Evolutionary conservation across 805 yeast species (phyloP), one percentile per base, ranked within the genome.

Genomic region (Saccharomycopsis sp.): DNA sequence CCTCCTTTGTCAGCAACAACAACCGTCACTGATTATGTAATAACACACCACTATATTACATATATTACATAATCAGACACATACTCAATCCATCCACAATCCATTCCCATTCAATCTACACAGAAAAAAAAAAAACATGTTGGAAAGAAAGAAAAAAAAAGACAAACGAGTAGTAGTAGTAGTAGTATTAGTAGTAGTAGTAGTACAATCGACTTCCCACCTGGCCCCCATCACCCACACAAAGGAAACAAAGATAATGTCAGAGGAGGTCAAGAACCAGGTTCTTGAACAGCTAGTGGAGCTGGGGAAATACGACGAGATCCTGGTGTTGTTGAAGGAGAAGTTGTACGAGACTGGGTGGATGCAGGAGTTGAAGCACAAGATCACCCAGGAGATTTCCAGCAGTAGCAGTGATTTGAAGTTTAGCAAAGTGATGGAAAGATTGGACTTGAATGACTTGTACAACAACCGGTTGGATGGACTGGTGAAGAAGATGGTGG

Each of bases 221-320:
- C n/a, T n/a, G n/a, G n/a, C n/a, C n/a, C n/a, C 39, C 62, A 51
- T 13, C 51, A 46, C 37, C 22, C 40, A 15, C 33, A 45, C 43
- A 23, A 54, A 50, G 33, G 58, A 55, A 33, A 57, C 77, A 36
- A 72, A 71, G n/a, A n/a, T n/a, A n/a, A n/a, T n/a, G n/a, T n/a
- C n/a, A n/a, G n/a, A n/a, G n/a, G n/a, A n/a, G n/a, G n/a, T 25
- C 27, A 25, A 25, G 56, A 66, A 76, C 6, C 75, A 77, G 52
- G 80, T 85, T 34, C 85, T 81, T 51, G 74, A 74, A 43, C 77
- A 76, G 52, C 68, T 86, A 29, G 75, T 85, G 3, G 70, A 77
- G 22, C 72, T 85, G 21, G 96, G 95, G 0, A 82, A 80, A 59
- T 86, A 86, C 58, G 89, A 82, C 46, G 68, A 70, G 67, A 80